Percentiles rank a stretch among this genome's conserved stretches.
Evolutionary conservation across 805 yeast genomes (phyloP).

Genomic region (Ogataea kodamae): DNA sequence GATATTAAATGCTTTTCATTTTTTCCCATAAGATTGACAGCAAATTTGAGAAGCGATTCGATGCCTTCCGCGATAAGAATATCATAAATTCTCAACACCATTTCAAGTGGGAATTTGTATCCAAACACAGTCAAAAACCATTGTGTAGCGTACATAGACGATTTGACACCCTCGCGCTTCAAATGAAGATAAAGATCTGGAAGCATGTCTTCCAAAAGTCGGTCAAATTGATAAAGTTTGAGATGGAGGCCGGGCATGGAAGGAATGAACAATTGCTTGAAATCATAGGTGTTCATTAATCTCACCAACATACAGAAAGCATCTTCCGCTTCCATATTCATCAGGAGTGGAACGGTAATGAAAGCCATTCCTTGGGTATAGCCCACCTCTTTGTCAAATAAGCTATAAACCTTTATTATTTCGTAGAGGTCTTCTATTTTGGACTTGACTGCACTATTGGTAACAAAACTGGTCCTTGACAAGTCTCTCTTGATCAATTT

Average conservation of each 20-base stretch:
- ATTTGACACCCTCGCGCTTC: constrained; percentile 78
- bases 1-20: constrained; percentile 57
- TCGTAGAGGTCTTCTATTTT: constrained; percentile 64
- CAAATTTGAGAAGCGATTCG: constrained; percentile 81
- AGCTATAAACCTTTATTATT: constrained; percentile 78
- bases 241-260: constrained; percentile 93
- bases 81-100: constrained; percentile 85
- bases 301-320: constrained; percentile 77
- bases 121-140: constrained; percentile 97
- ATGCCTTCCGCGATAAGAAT: constrained; percentile 86
- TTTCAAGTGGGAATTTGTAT: constrained; percentile 86
- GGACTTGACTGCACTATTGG: constrained; percentile 49
- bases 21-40: constrained; percentile 71
- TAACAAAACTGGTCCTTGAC: constrained; percentile 78
- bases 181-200: constrained; percentile 77
- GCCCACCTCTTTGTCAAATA: constrained; percentile 90
- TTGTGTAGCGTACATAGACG: constrained; percentile 96
- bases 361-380: constrained; percentile 99
- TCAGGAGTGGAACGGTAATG: constrained; percentile 75
- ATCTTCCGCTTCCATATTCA: constrained; percentile 80
- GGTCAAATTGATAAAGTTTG: constrained; percentile 83
- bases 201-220: constrained; percentile 70
- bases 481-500: constrained; percentile 78
- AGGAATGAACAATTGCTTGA: constrained; percentile 74
- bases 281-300: constrained; percentile 80